Base-by-base conservation (phyloP, 2,329 filamentous ascomycete genomes). In the Pseudogymnoascus sp. region DNA sequence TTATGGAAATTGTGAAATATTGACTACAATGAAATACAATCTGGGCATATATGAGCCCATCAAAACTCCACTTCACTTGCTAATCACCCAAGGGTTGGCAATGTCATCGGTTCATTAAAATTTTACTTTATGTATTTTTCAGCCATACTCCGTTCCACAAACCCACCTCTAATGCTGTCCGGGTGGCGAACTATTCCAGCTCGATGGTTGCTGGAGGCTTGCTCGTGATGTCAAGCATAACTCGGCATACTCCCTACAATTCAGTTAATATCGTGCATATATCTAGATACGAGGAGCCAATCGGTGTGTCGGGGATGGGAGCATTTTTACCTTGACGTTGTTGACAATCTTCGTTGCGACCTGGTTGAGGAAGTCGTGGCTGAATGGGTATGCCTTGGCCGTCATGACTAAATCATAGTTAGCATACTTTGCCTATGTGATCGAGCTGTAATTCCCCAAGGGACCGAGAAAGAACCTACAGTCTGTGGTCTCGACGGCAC, bases 291-390 rank as follows among this genome's bases (percentile, higher is more conserved):
- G 16, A 59, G 16, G 14, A 22, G 4, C 33, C 49, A 30, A 9
- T 42, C 30, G n/a, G 35, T 39, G 41, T 2, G 7, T n/a, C 14
- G 6, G 55, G 19, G 12, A 39, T 42, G 25, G 23, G 25, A 59
- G 19, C 1, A 62, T 19, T 22, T 22, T 36, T 60, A 62, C 62
- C 45, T 88, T 79, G 0, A 92, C 87, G 75, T 91, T 85, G 70
- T 91, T 93, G 64, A 89, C 83, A 69, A 92, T 92, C 64, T 87
- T 79, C 12, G 79, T 82, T 52, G 81, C 82, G 33, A 92, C 85
- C 64, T 78, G 77, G 74, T 84, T 83, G 65, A 93, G 78, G 71
- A 92, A 86, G 19, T 80, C 78, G 67, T 82, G 81, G 61, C 83
- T 79, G 68, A 87, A 87, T 52, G 64, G 64, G 63, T 79, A 74